Conservation (phyloP, 2,329 filamentous ascomycete species). For the Colletotrichum simmondsii region DNA sequence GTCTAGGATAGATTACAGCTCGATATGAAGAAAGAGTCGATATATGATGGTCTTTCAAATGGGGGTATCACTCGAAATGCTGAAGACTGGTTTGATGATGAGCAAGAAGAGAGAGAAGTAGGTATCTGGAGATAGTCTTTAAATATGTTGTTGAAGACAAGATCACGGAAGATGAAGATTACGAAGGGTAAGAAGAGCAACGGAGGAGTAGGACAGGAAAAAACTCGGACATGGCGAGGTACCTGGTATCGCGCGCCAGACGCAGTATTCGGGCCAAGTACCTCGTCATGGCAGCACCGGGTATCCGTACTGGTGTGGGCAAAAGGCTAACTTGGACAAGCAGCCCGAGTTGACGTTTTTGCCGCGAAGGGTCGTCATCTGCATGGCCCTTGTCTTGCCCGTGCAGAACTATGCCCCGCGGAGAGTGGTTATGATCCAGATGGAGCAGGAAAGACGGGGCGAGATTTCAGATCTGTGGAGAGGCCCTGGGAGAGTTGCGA, state of each 20-base stretch:
- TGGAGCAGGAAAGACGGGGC: slow-evolving; percentile 33
- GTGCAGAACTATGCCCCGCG: slow-evolving; percentile 12
- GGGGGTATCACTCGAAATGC: background rate
- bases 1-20: background rate
- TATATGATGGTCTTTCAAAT: background rate
- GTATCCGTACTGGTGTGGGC: too few species aligned
- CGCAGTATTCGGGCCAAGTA: slow-evolving; percentile 14
- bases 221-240: slow-evolving; percentile 21
- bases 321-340: slow-evolving; percentile 27
- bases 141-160: slow-evolving; percentile 32
- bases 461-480: slow-evolving; percentile 32
- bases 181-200: background rate
- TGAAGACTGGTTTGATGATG: background rate
- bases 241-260: slow-evolving; percentile 10
- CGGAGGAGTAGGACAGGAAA: slow-evolving; percentile 4
- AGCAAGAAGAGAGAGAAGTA: background rate
- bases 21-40: background rate
- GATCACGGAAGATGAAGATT: background rate
- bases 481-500: background rate
- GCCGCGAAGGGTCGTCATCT: background rate
- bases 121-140: slow-evolving; percentile 16
- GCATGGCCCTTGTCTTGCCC: background rate
- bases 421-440: slow-evolving; percentile 8
- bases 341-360: slow-evolving; percentile 20
- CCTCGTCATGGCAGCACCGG: slow-evolving; percentile 2